Evolutionary conservation across 345 rosid genomes (phyloP).

Genomic region (Corchorus capsularis): DNA sequence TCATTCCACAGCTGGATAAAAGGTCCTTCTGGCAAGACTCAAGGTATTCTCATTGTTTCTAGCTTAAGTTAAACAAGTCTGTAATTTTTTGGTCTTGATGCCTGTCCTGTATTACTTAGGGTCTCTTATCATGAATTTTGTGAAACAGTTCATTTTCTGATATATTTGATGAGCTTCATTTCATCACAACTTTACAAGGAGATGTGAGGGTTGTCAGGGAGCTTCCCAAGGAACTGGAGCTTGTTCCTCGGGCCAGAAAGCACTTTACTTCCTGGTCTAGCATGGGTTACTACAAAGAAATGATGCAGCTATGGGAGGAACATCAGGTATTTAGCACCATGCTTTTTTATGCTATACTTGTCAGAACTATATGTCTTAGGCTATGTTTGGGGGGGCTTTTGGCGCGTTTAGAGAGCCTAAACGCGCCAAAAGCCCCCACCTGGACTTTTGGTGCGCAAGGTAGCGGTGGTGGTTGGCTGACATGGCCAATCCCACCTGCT

Average conservation of each 20-base stretch:
- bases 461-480: no score
- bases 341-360: constrained; percentile 5
- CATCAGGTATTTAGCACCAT: constrained; percentile 43
- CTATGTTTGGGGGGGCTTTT: no score
- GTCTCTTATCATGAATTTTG: constrained; percentile 22
- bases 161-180: constrained; percentile 75
- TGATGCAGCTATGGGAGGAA: constrained; percentile 71
- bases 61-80: neutral
- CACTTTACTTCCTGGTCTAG: constrained; percentile 89
- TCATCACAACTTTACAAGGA: constrained; percentile 57
- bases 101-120: constrained; percentile 11
- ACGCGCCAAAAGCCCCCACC: no score
- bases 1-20: constrained; percentile 84
- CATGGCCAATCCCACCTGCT: no score
- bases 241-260: constrained; percentile 78
- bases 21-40: constrained; percentile 95
- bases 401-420: no score
- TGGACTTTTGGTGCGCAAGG: no score
- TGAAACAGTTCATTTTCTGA: constrained; percentile 70
- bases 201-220: constrained; percentile 72
- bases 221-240: constrained; percentile 73
- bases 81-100: neutral
- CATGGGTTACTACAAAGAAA: constrained; percentile 79
- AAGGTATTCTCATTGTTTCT: constrained; percentile 48
- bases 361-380: neutral